A percentile compares a stretch with the other conserved stretches of the same genome.
These are phyloP conservation scores for Geranium rotundifolium DNA, from an alignment of 345 rosid genomes.

Conservation along the genomic window DNA sequence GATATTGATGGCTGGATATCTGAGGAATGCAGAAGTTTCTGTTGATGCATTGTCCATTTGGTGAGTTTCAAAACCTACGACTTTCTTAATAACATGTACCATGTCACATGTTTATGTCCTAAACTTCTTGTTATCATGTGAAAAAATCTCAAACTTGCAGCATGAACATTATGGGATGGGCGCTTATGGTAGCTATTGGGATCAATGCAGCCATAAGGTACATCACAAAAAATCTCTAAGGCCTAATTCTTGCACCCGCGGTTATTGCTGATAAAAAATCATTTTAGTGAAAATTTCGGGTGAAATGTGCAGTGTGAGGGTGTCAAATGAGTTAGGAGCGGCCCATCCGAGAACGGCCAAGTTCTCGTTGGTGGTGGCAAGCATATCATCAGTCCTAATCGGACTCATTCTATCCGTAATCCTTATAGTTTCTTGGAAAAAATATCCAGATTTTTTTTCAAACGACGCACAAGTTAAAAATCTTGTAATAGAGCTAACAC, in stretches of 20 bases:
- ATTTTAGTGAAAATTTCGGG: too few relatives aligned
- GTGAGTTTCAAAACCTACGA: constrained; percentile 16
- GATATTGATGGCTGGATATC: constrained; percentile 69
- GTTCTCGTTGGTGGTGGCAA: constrained; percentile 49
- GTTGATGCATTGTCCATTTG: constrained; percentile 85
- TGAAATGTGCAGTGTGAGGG: constrained; percentile 42
- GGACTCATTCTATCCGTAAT: constrained; percentile 36
- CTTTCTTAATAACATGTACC: too few relatives aligned
- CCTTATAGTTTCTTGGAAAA: constrained; percentile 27
- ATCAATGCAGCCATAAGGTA: constrained; percentile 81
- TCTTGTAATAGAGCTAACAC: constrained; percentile 57
- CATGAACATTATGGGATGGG: constrained; percentile 83
- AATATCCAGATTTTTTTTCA: constrained; percentile 59
- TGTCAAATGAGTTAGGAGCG: constrained; percentile 78
- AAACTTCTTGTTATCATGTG: too few relatives aligned
- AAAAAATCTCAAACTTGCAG: constrained; percentile 15
- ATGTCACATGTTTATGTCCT: too few relatives aligned
- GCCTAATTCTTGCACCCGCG: too few relatives aligned
- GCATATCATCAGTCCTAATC: constrained; percentile 33
- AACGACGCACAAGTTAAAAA: constrained; percentile 31
- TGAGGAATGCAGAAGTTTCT: constrained; percentile 61
- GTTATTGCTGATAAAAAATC: too few relatives aligned
- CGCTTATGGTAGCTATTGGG: constrained; percentile 66
- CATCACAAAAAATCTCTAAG: too few relatives aligned
- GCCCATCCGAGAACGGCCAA: constrained; percentile 30